A percentile compares a stretch with the other conserved stretches of the same genome.
These are phyloP conservation scores for Aspergillus novofumigatus DNA, from an alignment of 2,329 filamentous ascomycete species.

Conservation along the genomic window DNA sequence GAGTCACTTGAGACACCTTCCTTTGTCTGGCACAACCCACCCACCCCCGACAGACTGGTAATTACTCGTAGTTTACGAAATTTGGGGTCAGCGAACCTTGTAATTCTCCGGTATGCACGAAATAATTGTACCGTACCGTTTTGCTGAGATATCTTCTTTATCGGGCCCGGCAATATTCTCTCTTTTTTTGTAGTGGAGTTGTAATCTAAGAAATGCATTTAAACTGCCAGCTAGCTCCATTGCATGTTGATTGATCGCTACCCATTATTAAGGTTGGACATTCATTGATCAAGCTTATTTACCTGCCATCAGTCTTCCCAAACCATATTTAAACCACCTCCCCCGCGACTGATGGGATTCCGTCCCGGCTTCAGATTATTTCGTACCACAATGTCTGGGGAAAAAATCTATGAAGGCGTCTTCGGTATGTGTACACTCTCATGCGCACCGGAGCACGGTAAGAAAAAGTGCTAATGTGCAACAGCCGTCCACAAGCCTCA, in stretches of 20 bases:
- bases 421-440: conserved; percentile 14
- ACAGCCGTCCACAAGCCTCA: conserved; percentile 89
- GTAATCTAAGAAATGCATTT: neutral
- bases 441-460: neutral
- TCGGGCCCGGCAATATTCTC: neutral
- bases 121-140: neutral
- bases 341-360: conserved; percentile 26
- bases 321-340: conserved; percentile 9
- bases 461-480: neutral
- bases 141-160: neutral
- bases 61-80: neutral
- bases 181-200: neutral
- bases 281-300: neutral
- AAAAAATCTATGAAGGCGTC: conserved; percentile 56
- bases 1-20: neutral
- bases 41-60: neutral
- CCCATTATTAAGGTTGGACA: neutral
- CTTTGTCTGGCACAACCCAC: neutral
- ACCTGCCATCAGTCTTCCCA: neutral
- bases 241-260: neutral
- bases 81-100: neutral
- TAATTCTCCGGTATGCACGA: neutral
- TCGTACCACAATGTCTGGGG: conserved; percentile 36
- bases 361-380: conserved; percentile 26
- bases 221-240: neutral